Evolutionary conservation across 345 rosid species (phyloP), one percentile per base, ranked within the genome.

Genomic region (Hibiscus syriacus): DNA sequence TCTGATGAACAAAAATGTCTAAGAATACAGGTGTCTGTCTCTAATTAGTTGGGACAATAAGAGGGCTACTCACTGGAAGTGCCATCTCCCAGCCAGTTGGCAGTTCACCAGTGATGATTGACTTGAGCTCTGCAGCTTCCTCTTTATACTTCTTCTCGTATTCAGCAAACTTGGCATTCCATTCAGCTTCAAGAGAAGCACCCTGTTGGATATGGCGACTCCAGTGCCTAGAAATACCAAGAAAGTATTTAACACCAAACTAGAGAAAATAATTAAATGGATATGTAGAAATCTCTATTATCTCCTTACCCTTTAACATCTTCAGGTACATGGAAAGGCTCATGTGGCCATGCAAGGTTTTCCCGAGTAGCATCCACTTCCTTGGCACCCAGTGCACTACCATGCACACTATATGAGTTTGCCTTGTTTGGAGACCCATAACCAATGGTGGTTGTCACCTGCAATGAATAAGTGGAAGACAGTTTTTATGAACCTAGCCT

Each of bases 301-400:
- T 30, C 67, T 55, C n/a, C 77, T 78, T 70, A 95, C 80, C 77
- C 86, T 68, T 85, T 86, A 72, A 95, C 96, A 65, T 92, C 97
- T 55, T 89, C 98, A 22, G 97, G 99, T 39, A 92, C 99, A 67
- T 87, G 90, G n/a, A n/a, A n/a, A n/a, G n/a, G n/a, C n/a, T n/a
- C n/a, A n/a, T n/a, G n/a, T n/a, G n/a, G n/a, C n/a, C 99, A 95
- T 64, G 82, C 96, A 29, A 95, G 97, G 85, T 92, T 95, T 76
- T 82, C 69, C 82, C 99, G 89, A n/a, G 99, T 92, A 75, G 98
- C 99, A 66, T 91, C 99, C 25, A 95, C 99, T 90, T 95, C 99
- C 79, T 95, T 95, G 79, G 92, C 82, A 23, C 99, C 98, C 69
- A 95, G 78, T 66, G 99, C 99, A 78, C n/a, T n/a, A n/a, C n/a